These are phyloP conservation scores for Magnusiomyces tetraspermus DNA, from an alignment of 1,139 yeast genomes.

Conservation along the genomic window DNA sequence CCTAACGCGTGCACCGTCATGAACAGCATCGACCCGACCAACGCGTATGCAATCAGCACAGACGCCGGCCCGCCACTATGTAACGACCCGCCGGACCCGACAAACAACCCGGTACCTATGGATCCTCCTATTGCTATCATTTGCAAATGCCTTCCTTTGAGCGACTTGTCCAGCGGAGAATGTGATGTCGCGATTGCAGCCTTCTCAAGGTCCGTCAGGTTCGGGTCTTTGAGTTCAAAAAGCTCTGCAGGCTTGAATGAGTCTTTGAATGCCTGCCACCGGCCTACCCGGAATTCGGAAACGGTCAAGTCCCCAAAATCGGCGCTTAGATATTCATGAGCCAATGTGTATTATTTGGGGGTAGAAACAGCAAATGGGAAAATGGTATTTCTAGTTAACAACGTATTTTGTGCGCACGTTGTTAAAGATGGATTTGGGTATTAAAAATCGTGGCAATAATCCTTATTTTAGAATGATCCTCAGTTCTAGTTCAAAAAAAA, in stretches of 20 bases:
- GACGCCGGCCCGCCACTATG: slow-evolving; percentile 59
- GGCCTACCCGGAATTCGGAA: slow-evolving; percentile 11
- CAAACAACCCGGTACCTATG: slow-evolving; percentile 66
- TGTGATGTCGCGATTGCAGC: slow-evolving; percentile 58
- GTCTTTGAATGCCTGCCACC: slow-evolving; percentile 41
- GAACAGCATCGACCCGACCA: slow-evolving; percentile 38
- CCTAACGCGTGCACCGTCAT: slow-evolving; percentile 52
- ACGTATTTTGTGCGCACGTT: too few species aligned
- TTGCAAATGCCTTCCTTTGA: slow-evolving; percentile 45
- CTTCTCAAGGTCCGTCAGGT: slow-evolving; percentile 56
- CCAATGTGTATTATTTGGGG: too few species aligned
- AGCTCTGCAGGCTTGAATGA: slow-evolving; percentile 49
- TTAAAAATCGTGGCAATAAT: too few species aligned
- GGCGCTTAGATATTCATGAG: neutral
- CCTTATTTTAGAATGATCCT: too few species aligned
- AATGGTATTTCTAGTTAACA: too few species aligned
- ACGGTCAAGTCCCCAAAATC: slow-evolving; percentile 3
- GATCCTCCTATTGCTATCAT: slow-evolving; percentile 65
- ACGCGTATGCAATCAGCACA: slow-evolving; percentile 44
- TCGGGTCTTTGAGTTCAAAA: slow-evolving; percentile 52
- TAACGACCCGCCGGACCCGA: slow-evolving; percentile 55
- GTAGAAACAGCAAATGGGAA: too few species aligned
- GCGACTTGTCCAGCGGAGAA: slow-evolving; percentile 57
- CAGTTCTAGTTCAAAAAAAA: too few species aligned
- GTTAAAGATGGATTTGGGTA: too few species aligned